Evolutionary conservation across 805 yeast genomes (phyloP).

Genomic region (Blastobotrys attinorum): DNA sequence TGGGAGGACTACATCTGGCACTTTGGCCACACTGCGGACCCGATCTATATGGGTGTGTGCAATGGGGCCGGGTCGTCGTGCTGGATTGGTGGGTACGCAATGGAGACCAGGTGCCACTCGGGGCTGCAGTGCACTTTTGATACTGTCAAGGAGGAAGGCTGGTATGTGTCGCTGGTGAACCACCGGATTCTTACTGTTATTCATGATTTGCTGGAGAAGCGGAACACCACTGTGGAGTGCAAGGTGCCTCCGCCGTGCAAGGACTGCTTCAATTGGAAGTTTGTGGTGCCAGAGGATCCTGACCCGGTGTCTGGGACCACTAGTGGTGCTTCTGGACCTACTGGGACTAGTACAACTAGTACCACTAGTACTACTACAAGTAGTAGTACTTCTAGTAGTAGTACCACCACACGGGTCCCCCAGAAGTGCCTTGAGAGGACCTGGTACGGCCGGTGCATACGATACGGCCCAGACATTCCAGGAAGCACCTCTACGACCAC

Average conservation of each 20-base stretch:
- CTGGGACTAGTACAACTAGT: conserved; percentile 7
- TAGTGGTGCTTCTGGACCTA: conserved; percentile 1
- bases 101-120: conserved; percentile 93
- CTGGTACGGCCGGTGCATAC: conserved; percentile 60
- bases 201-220: conserved; percentile 62
- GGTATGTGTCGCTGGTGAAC: conserved; percentile 81
- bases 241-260: conserved; percentile 71
- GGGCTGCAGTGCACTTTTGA: conserved; percentile 86
- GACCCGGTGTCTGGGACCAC: conserved; percentile 5
- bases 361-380: conserved; percentile 7
- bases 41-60: conserved; percentile 93
- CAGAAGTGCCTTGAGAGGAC: conserved; percentile 47
- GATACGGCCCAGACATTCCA: conserved; percentile 24
- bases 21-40: conserved; percentile 95
- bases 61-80: conserved; percentile 89
- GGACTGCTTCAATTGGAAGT: conserved; percentile 88
- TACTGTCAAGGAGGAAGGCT: conserved; percentile 79
- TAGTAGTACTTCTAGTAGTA: too few relatives aligned
- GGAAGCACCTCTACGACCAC: not conserved
- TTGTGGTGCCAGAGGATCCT: conserved; percentile 29
- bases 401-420: too few relatives aligned
- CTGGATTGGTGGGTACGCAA: conserved; percentile 88
- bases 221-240: conserved; percentile 74
- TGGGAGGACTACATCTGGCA: conserved; percentile 86
- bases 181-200: conserved; percentile 89